Base-by-base conservation (phyloP, 306 rosid genomes). In the Prunus salicina region DNA sequence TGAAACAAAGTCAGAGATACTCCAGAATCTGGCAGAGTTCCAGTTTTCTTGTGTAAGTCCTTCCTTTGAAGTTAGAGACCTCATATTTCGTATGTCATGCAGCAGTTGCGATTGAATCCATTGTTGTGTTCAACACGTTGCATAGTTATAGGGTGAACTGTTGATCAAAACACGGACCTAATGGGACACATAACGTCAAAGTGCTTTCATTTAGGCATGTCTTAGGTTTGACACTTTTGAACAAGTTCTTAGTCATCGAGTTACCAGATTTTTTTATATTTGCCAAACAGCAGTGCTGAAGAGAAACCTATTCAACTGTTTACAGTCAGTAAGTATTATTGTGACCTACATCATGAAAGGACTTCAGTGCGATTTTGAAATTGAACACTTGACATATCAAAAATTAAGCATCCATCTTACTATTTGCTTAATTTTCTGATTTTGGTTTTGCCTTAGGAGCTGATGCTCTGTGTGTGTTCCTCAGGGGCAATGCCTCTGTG, bases 31-130 rank as follows among this genome's bases (percentile, higher is more conserved):
- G 81, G 13, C 97, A 1, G 99, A 95, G 90, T 95, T 89, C 87
- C 97, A 95, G 87, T 92, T 95, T 83, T 95, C 97, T 83, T 95
- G 97, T 84, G 99, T 95, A 85, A 89, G 97, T 89, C 45, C 24
- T 38, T 46, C 46, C 30, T 12, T 43, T 27, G 55, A 52, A 2
- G 11, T 12, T 34, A 38, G 51, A 28, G 25, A 30, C 73, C 50
- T 58, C 16, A 1, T 19, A 12, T 49, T 53, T 57, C 3, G 19
- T 60, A 20, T 10, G 22, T 56, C 19, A 56, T 8, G 28, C 62
- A 56, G 62, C 24, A 45, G 38, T 30, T 32, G 6, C 61, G 74
- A 64, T 14, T 69, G 24, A 25, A 13, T 24, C 12, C 19, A 41
- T 66, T 67, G 22, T 46, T 24, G 0, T 20, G 56, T 69, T 41